These are phyloP conservation scores for Miscanthus sacchariflorus DNA, from an alignment of 202 grass and related monocot genomes.

Conservation along the genomic window DNA sequence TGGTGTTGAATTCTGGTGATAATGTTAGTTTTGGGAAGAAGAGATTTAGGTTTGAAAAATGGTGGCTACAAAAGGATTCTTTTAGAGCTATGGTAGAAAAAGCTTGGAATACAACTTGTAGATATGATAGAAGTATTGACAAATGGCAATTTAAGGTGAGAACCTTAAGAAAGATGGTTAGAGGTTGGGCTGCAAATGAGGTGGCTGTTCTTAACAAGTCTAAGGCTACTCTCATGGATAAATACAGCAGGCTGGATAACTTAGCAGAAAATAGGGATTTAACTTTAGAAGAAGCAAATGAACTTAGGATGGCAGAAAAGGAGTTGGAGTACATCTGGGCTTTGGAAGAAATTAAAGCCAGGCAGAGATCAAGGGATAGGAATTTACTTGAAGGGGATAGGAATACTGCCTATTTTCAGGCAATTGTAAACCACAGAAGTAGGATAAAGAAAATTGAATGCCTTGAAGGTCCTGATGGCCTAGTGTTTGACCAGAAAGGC, in stretches of 20 bases:
- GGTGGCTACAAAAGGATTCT: background rate
- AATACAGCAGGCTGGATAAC: accelerated
- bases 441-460: too few relatives aligned
- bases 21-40: background rate
- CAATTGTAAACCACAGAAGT: too few relatives aligned
- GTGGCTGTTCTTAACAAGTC: too few relatives aligned
- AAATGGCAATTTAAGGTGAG: background rate
- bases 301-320: accelerated
- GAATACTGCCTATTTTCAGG: too few relatives aligned
- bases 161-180: background rate
- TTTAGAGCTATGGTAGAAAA: background rate
- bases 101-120: accelerated
- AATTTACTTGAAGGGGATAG: too few relatives aligned
- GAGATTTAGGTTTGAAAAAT: background rate
- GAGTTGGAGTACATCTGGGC: too few relatives aligned
- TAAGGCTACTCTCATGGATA: accelerated
- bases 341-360: too few relatives aligned
- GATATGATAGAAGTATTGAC: accelerated
- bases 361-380: too few relatives aligned
- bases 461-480: accelerated
- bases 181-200: background rate
- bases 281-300: accelerated
- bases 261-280: too few relatives aligned
- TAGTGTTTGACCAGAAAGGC: too few relatives aligned
- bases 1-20: background rate